These are phyloP conservation scores for Chenopodium suecicum DNA, from an alignment of 148 eudicot species.

Conservation along the genomic window DNA sequence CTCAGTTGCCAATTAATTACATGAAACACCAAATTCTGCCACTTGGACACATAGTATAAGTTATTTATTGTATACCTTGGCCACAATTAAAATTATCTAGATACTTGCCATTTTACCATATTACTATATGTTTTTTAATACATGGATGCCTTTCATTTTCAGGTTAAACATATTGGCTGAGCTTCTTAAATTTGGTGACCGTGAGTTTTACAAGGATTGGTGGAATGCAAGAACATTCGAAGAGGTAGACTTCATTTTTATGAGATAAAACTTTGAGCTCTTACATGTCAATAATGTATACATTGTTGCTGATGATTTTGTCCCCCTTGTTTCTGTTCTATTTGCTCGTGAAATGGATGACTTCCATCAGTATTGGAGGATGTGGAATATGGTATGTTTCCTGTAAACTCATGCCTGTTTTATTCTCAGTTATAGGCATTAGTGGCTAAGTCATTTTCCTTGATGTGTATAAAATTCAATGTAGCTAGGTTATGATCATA, in stretches of 20 bases:
- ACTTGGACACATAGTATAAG: neutral
- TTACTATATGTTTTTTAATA: slow-evolving; percentile 3
- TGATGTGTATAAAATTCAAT: neutral
- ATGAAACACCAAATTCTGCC: neutral
- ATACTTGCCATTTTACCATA: slow-evolving; percentile 5
- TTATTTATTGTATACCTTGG: neutral
- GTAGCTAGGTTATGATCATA: neutral
- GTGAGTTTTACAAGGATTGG: slow-evolving; percentile 99
- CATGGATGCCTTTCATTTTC: slow-evolving; percentile 15
- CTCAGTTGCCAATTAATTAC: neutral
- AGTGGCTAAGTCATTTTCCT: neutral
- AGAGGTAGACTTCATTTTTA: slow-evolving; percentile 56
- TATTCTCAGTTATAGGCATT: neutral
- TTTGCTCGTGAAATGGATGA: slow-evolving; percentile 28
- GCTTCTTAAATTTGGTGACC: slow-evolving; percentile 90
- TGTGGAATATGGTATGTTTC: slow-evolving; percentile 96
- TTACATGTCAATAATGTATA: neutral
- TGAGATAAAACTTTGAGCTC: slow-evolving; percentile 7
- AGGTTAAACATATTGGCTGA: slow-evolving; percentile 98
- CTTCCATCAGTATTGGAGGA: slow-evolving; percentile 89
- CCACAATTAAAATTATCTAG: neutral
- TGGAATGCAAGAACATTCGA: slow-evolving; percentile 97
- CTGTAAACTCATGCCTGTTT: neutral
- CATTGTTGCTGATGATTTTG: slow-evolving; percentile 24
- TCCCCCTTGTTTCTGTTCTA: slow-evolving; percentile 8